A percentile compares a stretch with the other conserved stretches of the same genome.
Evolutionary conservation across 2,329 filamentous ascomycete genomes (phyloP).

Genomic region (Cucurbitaria berberidis): DNA sequence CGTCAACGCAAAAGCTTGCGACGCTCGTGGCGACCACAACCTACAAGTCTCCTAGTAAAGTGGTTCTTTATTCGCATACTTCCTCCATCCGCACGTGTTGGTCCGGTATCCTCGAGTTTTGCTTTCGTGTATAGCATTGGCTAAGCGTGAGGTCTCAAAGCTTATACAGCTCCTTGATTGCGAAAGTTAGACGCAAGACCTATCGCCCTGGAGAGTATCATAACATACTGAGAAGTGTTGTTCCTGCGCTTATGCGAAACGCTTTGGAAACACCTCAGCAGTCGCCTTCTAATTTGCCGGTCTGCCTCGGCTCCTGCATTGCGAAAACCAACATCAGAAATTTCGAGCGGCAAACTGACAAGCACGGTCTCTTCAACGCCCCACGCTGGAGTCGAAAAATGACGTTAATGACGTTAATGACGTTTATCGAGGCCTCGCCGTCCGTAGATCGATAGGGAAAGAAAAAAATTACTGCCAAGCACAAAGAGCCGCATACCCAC

Average conservation of each 20-base stretch:
- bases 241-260: no score
- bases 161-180: background rate
- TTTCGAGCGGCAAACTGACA: background rate
- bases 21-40: no score
- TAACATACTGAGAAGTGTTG: no score
- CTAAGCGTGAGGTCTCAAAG: no score
- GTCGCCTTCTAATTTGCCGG: no score
- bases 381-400: conserved; percentile 1
- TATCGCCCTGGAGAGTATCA: no score
- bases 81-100: conserved; percentile 1
- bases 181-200: no score
- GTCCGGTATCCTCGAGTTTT: background rate
- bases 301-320: no score
- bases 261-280: no score
- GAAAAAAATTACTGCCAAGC: background rate
- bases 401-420: background rate
- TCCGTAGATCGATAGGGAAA: background rate
- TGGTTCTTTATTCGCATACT: no score
- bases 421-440: background rate
- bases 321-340: background rate
- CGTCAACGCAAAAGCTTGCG: no score
- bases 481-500: conserved; percentile 3
- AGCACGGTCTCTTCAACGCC: background rate
- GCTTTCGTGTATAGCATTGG: background rate
- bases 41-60: no score